phyloP scores from a whole-genome alignment of 352 stramenopile genomes.

The Vaucheria bursata region DNA sequence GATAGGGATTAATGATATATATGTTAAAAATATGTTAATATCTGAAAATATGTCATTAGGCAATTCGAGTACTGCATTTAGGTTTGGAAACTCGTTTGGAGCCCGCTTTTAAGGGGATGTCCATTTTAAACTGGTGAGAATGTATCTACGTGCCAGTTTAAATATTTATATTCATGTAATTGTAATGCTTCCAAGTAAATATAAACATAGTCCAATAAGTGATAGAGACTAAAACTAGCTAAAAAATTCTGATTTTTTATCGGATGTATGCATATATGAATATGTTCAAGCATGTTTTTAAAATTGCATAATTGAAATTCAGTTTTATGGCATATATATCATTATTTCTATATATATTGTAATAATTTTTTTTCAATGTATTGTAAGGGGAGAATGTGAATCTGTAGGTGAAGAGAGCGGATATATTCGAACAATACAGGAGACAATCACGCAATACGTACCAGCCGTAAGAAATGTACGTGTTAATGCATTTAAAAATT shows the following conservation, averaged over 20 bases:
- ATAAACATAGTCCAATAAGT: neutral
- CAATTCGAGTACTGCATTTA: slow-evolving; percentile 85
- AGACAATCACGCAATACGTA: slow-evolving; percentile 81
- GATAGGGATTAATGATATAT: too few species aligned
- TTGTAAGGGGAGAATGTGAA: slow-evolving; percentile 68
- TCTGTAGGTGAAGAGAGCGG: slow-evolving; percentile 75
- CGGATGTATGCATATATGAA: neutral
- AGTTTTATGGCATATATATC: neutral
- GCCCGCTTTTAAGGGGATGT: slow-evolving; percentile 73
- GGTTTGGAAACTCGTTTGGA: slow-evolving; percentile 81
- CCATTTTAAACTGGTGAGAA: slow-evolving; percentile 74
- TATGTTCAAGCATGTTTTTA: neutral
- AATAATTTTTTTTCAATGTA: too few species aligned
- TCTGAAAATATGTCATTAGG: slow-evolving; percentile 22
- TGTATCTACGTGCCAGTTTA: neutral
- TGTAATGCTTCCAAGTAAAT: neutral
- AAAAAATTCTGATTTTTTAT: neutral
- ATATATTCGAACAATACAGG: slow-evolving; percentile 64
- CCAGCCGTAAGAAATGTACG: slow-evolving; percentile 76
- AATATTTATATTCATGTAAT: neutral
- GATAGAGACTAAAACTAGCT: neutral
- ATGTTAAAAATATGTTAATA: too few species aligned
- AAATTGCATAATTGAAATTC: neutral
- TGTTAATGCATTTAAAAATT: too few species aligned
- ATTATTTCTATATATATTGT: neutral